Conservation (phyloP, 768 basidiomycete genomes). For the Suillus occidentalis region DNA sequence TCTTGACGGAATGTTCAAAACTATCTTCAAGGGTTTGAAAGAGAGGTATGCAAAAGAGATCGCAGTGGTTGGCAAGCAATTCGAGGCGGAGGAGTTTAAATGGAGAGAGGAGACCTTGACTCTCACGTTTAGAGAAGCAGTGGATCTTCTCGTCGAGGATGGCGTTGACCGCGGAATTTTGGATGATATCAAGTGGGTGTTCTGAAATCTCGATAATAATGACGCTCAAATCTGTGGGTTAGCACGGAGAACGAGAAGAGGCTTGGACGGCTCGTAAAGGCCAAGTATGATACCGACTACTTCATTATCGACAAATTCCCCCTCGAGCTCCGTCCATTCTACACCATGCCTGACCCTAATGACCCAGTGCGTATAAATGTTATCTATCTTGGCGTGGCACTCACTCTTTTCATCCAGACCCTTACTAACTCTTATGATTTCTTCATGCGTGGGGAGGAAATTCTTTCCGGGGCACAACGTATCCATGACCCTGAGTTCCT, state of each 20-base stretch:
- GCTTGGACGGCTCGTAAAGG: constrained; percentile 85
- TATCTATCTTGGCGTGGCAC: constrained; percentile 7
- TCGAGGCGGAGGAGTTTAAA: constrained; percentile 94
- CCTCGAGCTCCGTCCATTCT: constrained; percentile 92
- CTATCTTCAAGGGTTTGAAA: constrained; percentile 83
- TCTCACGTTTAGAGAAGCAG: constrained; percentile 84
- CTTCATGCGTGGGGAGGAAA: constrained; percentile 99
- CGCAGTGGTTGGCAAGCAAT: constrained; percentile 77
- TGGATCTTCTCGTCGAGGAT: constrained; percentile 83
- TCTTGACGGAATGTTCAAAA: constrained; percentile 82
- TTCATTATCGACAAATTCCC: constrained; percentile 99
- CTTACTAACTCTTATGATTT: constrained; percentile 99
- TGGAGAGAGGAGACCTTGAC: constrained; percentile 90
- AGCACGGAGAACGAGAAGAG: constrained; percentile 96
- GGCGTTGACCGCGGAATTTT: constrained; percentile 75
- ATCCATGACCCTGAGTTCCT: constrained; percentile 89
- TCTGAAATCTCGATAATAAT: constrained; percentile 3
- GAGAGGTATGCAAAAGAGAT: constrained; percentile 82
- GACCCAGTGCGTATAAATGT: constrained; percentile 63
- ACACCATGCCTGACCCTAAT: constrained; percentile 97
- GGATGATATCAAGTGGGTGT: constrained; percentile 85
- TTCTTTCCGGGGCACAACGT: constrained; percentile 96
- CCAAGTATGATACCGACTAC: constrained; percentile 96
- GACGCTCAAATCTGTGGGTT: constrained; percentile 15
- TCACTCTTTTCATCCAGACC: constrained; percentile 43